Conservation (phyloP, 2,329 filamentous ascomycete species). For the Aspergillus pseudoglaucus region DNA sequence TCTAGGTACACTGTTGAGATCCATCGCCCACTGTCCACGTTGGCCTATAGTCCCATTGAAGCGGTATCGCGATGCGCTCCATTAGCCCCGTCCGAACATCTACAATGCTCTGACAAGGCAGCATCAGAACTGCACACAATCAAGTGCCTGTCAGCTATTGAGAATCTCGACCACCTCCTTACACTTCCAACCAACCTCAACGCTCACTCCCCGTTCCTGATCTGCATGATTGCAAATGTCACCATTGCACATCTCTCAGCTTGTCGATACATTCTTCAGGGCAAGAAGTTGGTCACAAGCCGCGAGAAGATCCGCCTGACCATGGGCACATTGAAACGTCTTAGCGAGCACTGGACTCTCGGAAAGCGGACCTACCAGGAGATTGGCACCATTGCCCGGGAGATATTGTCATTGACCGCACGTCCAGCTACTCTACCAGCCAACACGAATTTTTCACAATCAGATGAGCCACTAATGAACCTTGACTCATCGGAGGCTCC, state of each 20-base stretch:
- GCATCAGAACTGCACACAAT: slow-evolving; percentile 32
- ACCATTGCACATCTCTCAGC: slow-evolving; percentile 55
- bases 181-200: slow-evolving; percentile 29
- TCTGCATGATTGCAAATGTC: slow-evolving; percentile 37
- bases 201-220: slow-evolving; percentile 34
- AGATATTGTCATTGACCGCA: slow-evolving; percentile 14
- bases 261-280: slow-evolving; percentile 30
- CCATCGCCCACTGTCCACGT: slow-evolving; percentile 34
- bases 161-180: slow-evolving; percentile 32
- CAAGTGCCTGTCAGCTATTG: slow-evolving; percentile 30
- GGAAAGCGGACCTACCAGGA: slow-evolving; percentile 30
- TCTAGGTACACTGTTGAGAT: slow-evolving; percentile 29
- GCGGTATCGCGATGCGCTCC: slow-evolving; percentile 30
- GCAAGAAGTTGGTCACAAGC: slow-evolving; percentile 24
- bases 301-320: slow-evolving; percentile 35
- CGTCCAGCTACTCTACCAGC: neutral
- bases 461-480: neutral
- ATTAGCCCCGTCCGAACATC: slow-evolving; percentile 7
- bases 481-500: neutral
- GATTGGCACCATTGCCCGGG: slow-evolving; percentile 33
- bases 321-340: slow-evolving; percentile 32
- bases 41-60: slow-evolving; percentile 34
- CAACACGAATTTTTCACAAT: neutral
- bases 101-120: slow-evolving; percentile 6
- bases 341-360: slow-evolving; percentile 31